These are phyloP conservation scores for Amphibolis antarctica DNA, from an alignment of 106 monocot species.

Conservation along the genomic window DNA sequence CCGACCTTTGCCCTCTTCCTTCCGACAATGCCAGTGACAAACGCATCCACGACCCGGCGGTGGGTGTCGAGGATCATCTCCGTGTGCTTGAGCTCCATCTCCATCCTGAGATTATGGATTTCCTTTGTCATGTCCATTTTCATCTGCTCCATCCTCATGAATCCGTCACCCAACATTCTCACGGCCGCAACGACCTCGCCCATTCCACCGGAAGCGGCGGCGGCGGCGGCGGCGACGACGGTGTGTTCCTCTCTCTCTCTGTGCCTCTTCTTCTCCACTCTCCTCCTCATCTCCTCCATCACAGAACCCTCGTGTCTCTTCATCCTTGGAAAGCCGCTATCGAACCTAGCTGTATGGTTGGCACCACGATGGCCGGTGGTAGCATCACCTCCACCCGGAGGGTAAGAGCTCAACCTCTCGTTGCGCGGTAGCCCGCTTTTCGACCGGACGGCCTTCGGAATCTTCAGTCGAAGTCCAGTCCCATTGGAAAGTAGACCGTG, in stretches of 20 bases:
- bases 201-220: constrained; percentile 1
- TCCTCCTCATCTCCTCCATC: constrained; percentile 43
- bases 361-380: constrained; percentile 1
- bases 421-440: constrained; percentile 4
- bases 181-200: constrained; percentile 56
- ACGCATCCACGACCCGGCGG: constrained; percentile 44
- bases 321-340: not conserved
- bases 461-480: constrained; percentile 28
- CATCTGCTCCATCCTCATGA: constrained; percentile 76
- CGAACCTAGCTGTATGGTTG: not conserved
- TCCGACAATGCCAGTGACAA: constrained; percentile 23
- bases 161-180: constrained; percentile 63
- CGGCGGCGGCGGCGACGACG: not conserved
- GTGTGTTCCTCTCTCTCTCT: constrained; percentile 8
- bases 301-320: not conserved
- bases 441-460: constrained; percentile 67
- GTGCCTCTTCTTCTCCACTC: constrained; percentile 16
- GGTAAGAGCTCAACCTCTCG: not conserved
- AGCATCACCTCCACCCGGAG: not conserved
- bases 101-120: constrained; percentile 78
- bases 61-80: constrained; percentile 76
- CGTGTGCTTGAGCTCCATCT: constrained; percentile 77
- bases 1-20: constrained; percentile 32
- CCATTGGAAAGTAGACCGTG: constrained; percentile 30
- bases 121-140: constrained; percentile 90